phyloP scores from a whole-genome alignment of 352 stramenopile genomes.

The Phytopythium vexans region DNA sequence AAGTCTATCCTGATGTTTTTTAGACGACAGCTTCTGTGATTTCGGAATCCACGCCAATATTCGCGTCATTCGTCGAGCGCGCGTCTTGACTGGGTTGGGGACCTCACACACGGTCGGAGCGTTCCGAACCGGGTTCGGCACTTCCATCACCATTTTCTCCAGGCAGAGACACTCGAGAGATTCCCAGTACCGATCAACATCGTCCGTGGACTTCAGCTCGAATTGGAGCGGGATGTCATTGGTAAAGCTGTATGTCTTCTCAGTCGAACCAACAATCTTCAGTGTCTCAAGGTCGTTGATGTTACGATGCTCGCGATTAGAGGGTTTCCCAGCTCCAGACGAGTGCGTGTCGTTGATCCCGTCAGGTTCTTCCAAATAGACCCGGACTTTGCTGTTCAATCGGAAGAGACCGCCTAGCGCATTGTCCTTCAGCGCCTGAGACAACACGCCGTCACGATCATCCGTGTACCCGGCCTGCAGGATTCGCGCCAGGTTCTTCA shows the following conservation, averaged over 20 bases:
- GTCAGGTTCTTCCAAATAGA: constrained; percentile 44
- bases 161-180: constrained; percentile 75
- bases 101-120: constrained; percentile 54
- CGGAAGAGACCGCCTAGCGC: constrained; percentile 66
- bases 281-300: constrained; percentile 31
- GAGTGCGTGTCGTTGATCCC: constrained; percentile 6
- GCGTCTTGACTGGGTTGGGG: constrained; percentile 56
- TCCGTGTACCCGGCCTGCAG: constrained; percentile 67
- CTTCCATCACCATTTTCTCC: constrained; percentile 80
- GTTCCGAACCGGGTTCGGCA: constrained; percentile 47
- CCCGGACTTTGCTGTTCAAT: constrained; percentile 41
- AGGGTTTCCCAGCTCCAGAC: constrained; percentile 1
- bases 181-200: constrained; percentile 75
- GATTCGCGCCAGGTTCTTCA: constrained; percentile 74
- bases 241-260: constrained; percentile 71
- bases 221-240: constrained; percentile 57
- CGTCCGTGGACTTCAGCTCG: constrained; percentile 25
- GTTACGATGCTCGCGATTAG: constrained; percentile 6
- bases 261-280: constrained; percentile 55
- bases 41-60: constrained; percentile 75
- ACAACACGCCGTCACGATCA: constrained; percentile 56
- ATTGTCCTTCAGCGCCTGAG: constrained; percentile 71
- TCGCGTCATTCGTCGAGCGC: constrained; percentile 59
- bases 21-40: constrained; percentile 38
- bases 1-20: constrained; percentile 14